Percentiles rank a stretch among this genome's conserved stretches.
These are phyloP conservation scores for Penicillium nordicum DNA, from an alignment of 2,329 filamentous ascomycete species.

Conservation along the genomic window DNA sequence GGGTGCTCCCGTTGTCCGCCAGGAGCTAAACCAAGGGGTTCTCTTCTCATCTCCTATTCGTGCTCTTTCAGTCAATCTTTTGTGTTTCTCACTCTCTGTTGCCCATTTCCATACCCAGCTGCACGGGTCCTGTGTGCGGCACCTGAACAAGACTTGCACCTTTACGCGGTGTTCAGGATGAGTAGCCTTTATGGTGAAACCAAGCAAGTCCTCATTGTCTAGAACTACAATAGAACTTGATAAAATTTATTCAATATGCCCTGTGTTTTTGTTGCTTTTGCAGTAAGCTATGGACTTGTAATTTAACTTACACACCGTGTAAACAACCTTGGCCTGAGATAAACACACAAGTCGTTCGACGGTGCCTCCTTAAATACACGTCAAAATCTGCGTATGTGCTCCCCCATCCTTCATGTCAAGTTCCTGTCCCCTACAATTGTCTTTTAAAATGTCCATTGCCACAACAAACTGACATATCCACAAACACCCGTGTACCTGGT, in stretches of 20 bases:
- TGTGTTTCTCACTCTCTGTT: no score
- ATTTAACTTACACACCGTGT: background rate
- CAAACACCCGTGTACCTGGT: no score
- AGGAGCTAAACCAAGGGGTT: no score
- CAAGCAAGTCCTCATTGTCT: conserved; percentile 9
- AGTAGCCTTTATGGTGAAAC: conserved; percentile 17
- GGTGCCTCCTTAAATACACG: background rate
- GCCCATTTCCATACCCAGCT: background rate
- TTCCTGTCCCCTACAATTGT: background rate
- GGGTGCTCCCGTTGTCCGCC: no score
- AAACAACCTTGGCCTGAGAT: background rate
- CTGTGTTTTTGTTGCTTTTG: background rate
- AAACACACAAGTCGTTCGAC: no score
- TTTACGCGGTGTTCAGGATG: conserved; percentile 19
- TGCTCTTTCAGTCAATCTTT: no score
- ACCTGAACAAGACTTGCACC: conserved; percentile 16
- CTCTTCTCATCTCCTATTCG: no score
- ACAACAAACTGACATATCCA: background rate
- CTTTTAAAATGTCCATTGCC: background rate
- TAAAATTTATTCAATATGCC: background rate
- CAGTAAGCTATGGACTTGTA: background rate
- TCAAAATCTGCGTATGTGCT: background rate
- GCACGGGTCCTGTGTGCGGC: conserved; percentile 11
- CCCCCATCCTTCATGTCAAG: background rate
- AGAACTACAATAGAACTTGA: background rate